Conservation (phyloP, 148 eudicot species). For the Rhododendron henanense region DNA sequence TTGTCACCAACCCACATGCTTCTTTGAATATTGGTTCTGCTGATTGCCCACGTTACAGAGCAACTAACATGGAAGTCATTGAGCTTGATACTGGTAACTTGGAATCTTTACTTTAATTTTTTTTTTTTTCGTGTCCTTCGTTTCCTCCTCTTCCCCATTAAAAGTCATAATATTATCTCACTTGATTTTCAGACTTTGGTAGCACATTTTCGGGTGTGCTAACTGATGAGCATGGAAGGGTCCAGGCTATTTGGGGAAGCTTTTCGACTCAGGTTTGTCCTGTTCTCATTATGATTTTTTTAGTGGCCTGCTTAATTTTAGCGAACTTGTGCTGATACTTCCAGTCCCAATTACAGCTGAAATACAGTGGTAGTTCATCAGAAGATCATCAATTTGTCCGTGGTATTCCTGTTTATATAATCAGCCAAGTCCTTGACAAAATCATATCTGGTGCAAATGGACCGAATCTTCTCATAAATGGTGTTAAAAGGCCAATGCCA, state of each 20-base stretch:
- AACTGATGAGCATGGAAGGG: constrained; percentile 85
- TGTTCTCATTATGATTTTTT: background rate
- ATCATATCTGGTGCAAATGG: constrained; percentile 74
- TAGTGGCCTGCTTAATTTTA: constrained; percentile 14
- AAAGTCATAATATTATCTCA: constrained; percentile 3
- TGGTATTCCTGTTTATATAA: constrained; percentile 81
- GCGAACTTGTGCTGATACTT: constrained; percentile 16
- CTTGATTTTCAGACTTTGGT: constrained; percentile 67
- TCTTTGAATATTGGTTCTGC: constrained; percentile 85
- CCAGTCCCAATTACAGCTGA: constrained; percentile 46
- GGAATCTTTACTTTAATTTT: background rate
- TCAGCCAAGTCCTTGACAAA: constrained; percentile 78
- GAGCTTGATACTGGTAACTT: constrained; percentile 92
- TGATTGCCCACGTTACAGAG: constrained; percentile 93
- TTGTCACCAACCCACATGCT: constrained; percentile 91
- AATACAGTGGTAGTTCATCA: constrained; percentile 62
- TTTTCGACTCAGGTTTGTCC: constrained; percentile 85
- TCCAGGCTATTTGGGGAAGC: constrained; percentile 96
- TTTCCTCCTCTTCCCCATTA: background rate
- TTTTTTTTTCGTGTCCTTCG: background rate
- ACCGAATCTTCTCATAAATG: constrained; percentile 78
- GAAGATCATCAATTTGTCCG: constrained; percentile 96
- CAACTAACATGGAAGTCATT: constrained; percentile 94
- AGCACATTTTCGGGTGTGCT: constrained; percentile 90
- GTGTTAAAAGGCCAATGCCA: constrained; percentile 83